phyloP scores from a whole-genome alignment of 768 basidiomycete genomes.

The Leccinellum luteum region DNA sequence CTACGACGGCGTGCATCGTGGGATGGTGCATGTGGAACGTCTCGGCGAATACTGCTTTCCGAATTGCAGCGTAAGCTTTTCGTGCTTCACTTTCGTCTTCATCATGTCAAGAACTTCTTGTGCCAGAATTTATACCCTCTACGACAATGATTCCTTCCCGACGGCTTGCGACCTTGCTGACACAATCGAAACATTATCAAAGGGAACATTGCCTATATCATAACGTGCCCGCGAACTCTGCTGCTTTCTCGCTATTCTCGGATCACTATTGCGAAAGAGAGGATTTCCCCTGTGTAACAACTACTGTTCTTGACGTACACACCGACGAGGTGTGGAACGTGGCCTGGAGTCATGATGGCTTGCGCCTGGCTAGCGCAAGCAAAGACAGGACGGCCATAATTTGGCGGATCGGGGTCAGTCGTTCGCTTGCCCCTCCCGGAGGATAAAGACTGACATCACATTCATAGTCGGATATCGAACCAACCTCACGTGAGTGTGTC shows the following conservation, averaged over 20 bases:
- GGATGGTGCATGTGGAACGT: conserved; percentile 85
- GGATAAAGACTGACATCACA: conserved; percentile 5
- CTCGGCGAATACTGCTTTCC: conserved; percentile 71
- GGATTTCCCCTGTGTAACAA: conserved; percentile 82
- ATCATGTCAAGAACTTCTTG: background rate
- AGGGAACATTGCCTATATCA: conserved; percentile 83
- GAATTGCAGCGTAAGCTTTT: conserved; percentile 72
- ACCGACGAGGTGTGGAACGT: conserved; percentile 94
- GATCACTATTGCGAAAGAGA: conserved; percentile 83
- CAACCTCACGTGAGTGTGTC: conserved; percentile 56
- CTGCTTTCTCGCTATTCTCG: conserved; percentile 75
- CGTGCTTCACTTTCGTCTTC: background rate
- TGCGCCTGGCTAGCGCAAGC: conserved; percentile 81
- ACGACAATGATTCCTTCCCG: conserved; percentile 91
- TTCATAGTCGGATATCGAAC: conserved; percentile 43
- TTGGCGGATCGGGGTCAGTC: conserved; percentile 79
- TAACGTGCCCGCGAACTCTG: conserved; percentile 57
- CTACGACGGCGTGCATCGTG: conserved; percentile 76
- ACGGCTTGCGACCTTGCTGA: conserved; percentile 79
- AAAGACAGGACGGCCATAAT: conserved; percentile 87
- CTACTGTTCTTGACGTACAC: conserved; percentile 82
- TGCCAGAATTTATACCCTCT: conserved; percentile 81
- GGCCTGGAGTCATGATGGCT: conserved; percentile 91
- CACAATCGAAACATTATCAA: conserved; percentile 83
- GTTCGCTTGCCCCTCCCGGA: background rate